Evolutionary conservation across 257 asterid species (phyloP).

Genomic region (Fraxinus excelsior): DNA sequence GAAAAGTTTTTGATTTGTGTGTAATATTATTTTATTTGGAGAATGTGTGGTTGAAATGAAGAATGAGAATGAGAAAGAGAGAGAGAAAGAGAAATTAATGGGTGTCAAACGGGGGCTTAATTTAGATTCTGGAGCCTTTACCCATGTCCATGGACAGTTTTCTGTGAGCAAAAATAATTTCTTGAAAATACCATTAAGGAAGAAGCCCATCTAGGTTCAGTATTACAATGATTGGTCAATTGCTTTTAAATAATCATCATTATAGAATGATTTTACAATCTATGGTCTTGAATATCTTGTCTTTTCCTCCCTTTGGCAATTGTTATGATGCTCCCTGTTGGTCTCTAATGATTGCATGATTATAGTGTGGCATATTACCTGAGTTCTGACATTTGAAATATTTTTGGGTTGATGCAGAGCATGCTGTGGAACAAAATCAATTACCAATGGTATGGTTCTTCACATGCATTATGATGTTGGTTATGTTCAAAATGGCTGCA

Average conservation of each 20-base stretch:
- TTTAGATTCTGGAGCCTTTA: background rate
- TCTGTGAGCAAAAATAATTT: background rate
- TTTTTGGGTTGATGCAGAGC: slow-evolving; percentile 45
- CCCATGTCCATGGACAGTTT: background rate
- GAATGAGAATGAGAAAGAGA: too few species aligned
- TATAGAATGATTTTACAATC: background rate
- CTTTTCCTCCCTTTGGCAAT: slow-evolving; percentile 6
- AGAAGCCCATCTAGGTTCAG: slow-evolving; percentile 8
- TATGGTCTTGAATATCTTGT: background rate
- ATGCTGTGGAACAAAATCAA: slow-evolving; percentile 43
- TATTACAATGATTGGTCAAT: background rate
- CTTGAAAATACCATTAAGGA: background rate
- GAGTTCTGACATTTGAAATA: background rate
- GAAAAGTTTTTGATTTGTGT: too few species aligned
- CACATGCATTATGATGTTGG: slow-evolving; percentile 21
- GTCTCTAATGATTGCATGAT: slow-evolving; percentile 24
- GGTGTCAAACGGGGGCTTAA: too few species aligned
- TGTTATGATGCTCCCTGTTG: background rate
- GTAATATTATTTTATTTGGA: too few species aligned
- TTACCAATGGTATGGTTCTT: slow-evolving; percentile 46
- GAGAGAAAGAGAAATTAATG: too few species aligned
- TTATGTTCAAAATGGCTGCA: slow-evolving; percentile 2
- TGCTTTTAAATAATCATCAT: background rate
- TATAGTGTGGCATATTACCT: slow-evolving; percentile 13
- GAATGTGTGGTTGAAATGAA: too few species aligned